A percentile compares a stretch with the other conserved stretches of the same genome.
Conservation (phyloP, 1,284 basidiomycete genomes). For the Wallemia ichthyophaga region DNA sequence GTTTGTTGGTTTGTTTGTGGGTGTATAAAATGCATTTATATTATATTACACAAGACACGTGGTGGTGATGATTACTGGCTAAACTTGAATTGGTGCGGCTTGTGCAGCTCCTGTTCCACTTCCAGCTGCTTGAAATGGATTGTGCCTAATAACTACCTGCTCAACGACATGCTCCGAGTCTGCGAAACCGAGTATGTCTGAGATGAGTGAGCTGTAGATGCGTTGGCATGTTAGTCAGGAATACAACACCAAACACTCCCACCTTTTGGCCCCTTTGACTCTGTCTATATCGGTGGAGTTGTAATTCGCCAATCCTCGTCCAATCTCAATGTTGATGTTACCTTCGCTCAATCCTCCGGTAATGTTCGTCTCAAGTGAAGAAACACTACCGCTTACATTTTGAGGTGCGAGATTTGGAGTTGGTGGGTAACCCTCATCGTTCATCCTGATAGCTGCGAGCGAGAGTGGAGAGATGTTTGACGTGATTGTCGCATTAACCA, state of each 20-base stretch:
- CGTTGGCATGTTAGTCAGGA: neutral
- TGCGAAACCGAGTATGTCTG: constrained; percentile 57
- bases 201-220: constrained; percentile 36
- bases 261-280: constrained; percentile 76
- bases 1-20: too few species aligned
- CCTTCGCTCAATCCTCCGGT: neutral
- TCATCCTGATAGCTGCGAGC: constrained; percentile 8
- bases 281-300: constrained; percentile 70
- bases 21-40: neutral
- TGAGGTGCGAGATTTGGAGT: constrained; percentile 2
- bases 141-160: constrained; percentile 37
- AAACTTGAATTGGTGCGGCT: too few species aligned
- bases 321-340: constrained; percentile 18
- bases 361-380: neutral
- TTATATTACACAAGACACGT: neutral
- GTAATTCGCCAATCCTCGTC: constrained; percentile 77
- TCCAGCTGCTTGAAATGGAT: constrained; percentile 7
- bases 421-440: constrained; percentile 3
- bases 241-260: constrained; percentile 11
- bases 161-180: constrained; percentile 94
- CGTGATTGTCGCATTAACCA: constrained; percentile 19
- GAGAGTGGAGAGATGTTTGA: neutral
- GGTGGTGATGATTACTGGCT: too few species aligned
- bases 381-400: neutral
- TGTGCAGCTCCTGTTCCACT: constrained; percentile 1